A percentile compares a stretch with the other conserved stretches of the same genome.
Conservation (phyloP, 1,284 basidiomycete genomes). For the Apiotrichum mycotoxinovorans region DNA sequence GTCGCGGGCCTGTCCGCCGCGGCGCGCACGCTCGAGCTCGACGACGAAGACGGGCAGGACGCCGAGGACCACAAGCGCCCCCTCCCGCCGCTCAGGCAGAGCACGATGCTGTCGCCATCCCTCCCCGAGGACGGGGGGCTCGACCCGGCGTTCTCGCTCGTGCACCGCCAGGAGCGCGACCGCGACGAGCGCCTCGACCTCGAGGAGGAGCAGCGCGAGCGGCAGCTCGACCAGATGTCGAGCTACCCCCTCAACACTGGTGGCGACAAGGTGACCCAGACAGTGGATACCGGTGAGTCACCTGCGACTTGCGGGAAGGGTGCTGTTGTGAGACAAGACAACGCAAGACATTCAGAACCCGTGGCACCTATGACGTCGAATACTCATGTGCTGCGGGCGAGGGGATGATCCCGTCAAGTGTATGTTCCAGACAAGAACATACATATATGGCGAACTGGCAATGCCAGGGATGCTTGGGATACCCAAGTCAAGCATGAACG, state of each 20-base stretch:
- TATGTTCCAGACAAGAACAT: no score
- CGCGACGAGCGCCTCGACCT: constrained; percentile 40
- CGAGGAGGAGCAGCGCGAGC: constrained; percentile 40
- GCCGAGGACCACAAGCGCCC: constrained; percentile 6
- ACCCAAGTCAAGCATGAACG: no score
- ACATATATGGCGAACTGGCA: no score
- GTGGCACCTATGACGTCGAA: no score
- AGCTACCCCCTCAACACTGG: background rate
- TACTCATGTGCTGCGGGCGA: no score
- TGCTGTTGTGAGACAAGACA: background rate
- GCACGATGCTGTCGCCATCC: constrained; percentile 31
- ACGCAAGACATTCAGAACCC: no score
- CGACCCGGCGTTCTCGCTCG: constrained; percentile 24
- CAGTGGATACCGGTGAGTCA: constrained; percentile 23
- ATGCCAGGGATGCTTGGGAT: no score
- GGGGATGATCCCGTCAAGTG: no score
- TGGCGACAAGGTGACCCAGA: background rate
- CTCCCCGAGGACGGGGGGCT: constrained; percentile 29
- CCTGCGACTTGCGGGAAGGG: background rate
- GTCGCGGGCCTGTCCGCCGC: background rate
- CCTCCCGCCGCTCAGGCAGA: background rate
- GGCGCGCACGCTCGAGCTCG: constrained; percentile 10
- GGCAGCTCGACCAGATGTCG: constrained; percentile 14
- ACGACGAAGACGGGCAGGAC: constrained; percentile 9
- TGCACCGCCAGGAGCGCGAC: constrained; percentile 33